A percentile compares a stretch with the other conserved stretches of the same genome.
Conservation (phyloP, 2,329 filamentous ascomycete species). For the Xylariaceae sp. region DNA sequence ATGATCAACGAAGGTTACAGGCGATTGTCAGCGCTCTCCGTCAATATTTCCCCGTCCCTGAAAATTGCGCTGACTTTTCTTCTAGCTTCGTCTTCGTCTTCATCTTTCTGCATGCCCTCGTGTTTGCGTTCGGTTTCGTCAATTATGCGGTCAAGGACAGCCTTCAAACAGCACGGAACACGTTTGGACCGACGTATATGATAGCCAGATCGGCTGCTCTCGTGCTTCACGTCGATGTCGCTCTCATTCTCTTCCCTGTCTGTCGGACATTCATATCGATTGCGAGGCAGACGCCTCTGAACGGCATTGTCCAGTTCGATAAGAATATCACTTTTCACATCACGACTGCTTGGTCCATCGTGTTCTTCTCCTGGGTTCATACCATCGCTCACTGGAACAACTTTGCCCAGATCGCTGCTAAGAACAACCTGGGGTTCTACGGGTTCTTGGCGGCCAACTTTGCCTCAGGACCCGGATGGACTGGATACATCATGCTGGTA, state of each 20-base stretch:
- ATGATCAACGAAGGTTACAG: constrained; percentile 86
- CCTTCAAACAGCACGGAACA: constrained; percentile 57
- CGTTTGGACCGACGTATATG: constrained; percentile 70
- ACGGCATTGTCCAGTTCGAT: constrained; percentile 82
- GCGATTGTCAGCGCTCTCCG: constrained; percentile 56
- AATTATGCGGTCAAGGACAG: constrained; percentile 77
- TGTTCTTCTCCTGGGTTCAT: constrained; percentile 84
- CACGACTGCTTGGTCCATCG: constrained; percentile 77
- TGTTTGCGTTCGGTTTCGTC: constrained; percentile 75
- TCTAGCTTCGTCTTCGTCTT: constrained; percentile 71
- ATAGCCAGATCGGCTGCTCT: constrained; percentile 72
- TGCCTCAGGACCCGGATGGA: constrained; percentile 76
- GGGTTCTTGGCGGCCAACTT: constrained; percentile 75
- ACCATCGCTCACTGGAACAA: constrained; percentile 86
- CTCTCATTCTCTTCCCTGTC: constrained; percentile 72
- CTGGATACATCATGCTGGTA: constrained; percentile 77
- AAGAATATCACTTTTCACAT: constrained; percentile 90
- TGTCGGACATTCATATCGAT: constrained; percentile 81
- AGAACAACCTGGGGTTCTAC: constrained; percentile 71
- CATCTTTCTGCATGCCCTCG: constrained; percentile 64
- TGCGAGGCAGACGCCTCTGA: constrained; percentile 71
- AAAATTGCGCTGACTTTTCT: constrained; percentile 19
- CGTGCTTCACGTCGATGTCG: constrained; percentile 76
- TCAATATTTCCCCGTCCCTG: constrained; percentile 10
- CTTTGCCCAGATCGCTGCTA: constrained; percentile 68